Evolutionary conservation across 371 early-diverging fungal species (phyloP).

Genomic region (Rhizopus arrhizus): DNA sequence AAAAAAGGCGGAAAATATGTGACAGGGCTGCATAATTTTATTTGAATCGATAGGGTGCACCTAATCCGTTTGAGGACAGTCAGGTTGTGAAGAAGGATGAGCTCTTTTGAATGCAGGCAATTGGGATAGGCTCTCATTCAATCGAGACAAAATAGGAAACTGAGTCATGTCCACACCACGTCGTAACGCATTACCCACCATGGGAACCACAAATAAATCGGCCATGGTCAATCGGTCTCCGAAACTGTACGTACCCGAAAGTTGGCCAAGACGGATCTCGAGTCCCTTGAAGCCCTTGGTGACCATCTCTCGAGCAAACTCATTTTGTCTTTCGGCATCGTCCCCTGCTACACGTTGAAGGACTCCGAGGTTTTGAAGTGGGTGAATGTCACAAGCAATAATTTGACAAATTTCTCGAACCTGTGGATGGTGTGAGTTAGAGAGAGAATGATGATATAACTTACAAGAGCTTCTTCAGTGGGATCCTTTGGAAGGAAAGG

Average conservation of each 20-base stretch:
- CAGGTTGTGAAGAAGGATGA: slow-evolving; percentile 74
- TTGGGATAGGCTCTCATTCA: slow-evolving; percentile 54
- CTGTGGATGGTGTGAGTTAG: slow-evolving; percentile 18
- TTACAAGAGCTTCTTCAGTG: slow-evolving; percentile 60
- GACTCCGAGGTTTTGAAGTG: slow-evolving; percentile 83
- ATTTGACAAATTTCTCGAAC: slow-evolving; percentile 75
- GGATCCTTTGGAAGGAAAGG: slow-evolving; percentile 80
- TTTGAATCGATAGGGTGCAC: neutral
- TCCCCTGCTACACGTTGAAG: slow-evolving; percentile 61
- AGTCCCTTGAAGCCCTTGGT: slow-evolving; percentile 69
- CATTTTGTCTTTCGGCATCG: slow-evolving; percentile 51
- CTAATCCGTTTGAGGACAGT: slow-evolving; percentile 57
- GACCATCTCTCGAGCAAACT: slow-evolving; percentile 69
- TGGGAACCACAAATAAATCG: slow-evolving; percentile 81
- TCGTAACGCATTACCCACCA: slow-evolving; percentile 78
- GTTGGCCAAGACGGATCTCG: slow-evolving; percentile 62
- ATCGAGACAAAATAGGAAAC: slow-evolving; percentile 69
- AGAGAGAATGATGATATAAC: neutral
- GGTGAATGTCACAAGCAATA: slow-evolving; percentile 87
- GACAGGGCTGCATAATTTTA: slow-evolving; percentile 9
- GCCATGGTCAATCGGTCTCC: slow-evolving; percentile 87
- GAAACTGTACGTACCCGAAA: slow-evolving; percentile 75
- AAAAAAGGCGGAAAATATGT: slow-evolving; percentile 4
- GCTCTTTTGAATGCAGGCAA: slow-evolving; percentile 73
- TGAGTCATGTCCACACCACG: slow-evolving; percentile 72